phyloP scores from a whole-genome alignment of 352 stramenopile species.

The Phytophthora pinifolia region DNA sequence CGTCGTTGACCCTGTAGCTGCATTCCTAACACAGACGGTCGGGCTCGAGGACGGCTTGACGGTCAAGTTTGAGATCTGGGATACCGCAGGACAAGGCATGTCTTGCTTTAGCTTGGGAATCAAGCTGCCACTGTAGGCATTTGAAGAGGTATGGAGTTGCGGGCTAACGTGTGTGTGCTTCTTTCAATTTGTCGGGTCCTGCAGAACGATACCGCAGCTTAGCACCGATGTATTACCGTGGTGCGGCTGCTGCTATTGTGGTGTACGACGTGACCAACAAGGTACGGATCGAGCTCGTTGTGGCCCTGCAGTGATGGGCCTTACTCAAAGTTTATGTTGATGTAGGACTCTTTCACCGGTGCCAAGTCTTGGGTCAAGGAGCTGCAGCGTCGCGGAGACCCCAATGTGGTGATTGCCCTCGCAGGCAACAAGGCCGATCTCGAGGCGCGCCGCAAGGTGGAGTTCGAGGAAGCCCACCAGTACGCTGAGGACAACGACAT shows the following conservation, averaged over 20 bases:
- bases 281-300: slow-evolving; percentile 35
- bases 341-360: slow-evolving; percentile 95
- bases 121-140: background rate
- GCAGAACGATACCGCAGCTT: slow-evolving; percentile 96
- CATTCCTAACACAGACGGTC: slow-evolving; percentile 99
- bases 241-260: slow-evolving; percentile 94
- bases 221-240: slow-evolving; percentile 98
- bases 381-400: slow-evolving; percentile 97
- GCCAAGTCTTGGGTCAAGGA: slow-evolving; percentile 99
- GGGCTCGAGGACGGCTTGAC: slow-evolving; percentile 96
- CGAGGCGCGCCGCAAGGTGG: slow-evolving; percentile 95
- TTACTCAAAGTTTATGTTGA: slow-evolving; percentile 1
- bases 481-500: slow-evolving; percentile 99
- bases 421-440: slow-evolving; percentile 99
- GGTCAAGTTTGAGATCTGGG: slow-evolving; percentile 99
- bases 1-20: slow-evolving; percentile 48
- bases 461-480: slow-evolving; percentile 96
- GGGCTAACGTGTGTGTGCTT: slow-evolving; percentile 10
- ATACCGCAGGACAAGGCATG: slow-evolving; percentile 95
- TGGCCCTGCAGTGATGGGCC: background rate
- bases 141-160: background rate
- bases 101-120: background rate
- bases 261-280: slow-evolving; percentile 98
- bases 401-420: slow-evolving; percentile 96
- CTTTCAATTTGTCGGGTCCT: background rate